Base-by-base conservation (phyloP, 495 filamentous ascomycete species). In the Penicillium arizonense region DNA sequence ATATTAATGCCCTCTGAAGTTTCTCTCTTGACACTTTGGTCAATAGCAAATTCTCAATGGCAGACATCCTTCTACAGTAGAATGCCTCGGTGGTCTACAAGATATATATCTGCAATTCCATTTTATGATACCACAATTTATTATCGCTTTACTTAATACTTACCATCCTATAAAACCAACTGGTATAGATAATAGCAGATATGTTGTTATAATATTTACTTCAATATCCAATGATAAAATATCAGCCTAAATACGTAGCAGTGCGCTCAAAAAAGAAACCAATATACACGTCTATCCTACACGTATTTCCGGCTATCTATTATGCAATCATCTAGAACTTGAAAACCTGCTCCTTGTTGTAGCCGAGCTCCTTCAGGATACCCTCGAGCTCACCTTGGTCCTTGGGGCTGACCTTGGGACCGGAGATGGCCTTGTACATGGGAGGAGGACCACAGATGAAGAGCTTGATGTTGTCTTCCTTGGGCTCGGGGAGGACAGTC, bases 361-460 rank as follows among this genome's bases (percentile, higher is more conserved):
- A 98, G 14, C 94, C 94, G 45, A 98, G 72, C 68, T 97, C 91
- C 80, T 91, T 88, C 62, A 98, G 73, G 58, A 85, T 69, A 50
- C 94, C 94, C 5, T 73, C 73, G 35, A 98, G 74, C 80, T 97
- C 94, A 40, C 94, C 94, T 74, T 98, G 94, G 64, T 98, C 92
- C 53, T 79, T 74, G 9, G 93, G 93, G 65, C 85, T 90, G 70
- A 87, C 87, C 86, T 97, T 98, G 59, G 64, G 72, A 38, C 94
- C 94, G 44, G 87, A 91, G 55, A 98, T 84, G 35, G 91, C 87
- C 71, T 96, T 94, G 81, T 96, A 97, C 84, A 98, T 63, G 34
- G 85, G 87, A 3, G 95, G 91, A 11, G 94, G 94, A 0, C 91
- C 91, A 65, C 91, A 96, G 21, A 88, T 81, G 64, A 97, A 96